These are phyloP conservation scores for Cetradonia linearis DNA, from an alignment of 495 filamentous ascomycete genomes.

Conservation along the genomic window DNA sequence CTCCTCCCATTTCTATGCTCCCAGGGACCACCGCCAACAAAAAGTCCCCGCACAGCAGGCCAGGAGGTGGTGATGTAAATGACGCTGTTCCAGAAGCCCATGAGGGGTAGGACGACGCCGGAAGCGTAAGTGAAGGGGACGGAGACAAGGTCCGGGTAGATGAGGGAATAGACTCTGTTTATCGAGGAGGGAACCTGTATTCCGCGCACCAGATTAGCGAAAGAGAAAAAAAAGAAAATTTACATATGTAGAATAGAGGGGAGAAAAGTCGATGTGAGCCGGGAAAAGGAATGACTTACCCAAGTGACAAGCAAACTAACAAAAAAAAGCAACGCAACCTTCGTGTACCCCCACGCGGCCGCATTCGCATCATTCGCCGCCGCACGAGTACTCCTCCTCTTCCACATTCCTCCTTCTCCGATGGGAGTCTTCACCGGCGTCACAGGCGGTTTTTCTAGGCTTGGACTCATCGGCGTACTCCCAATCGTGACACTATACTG, in stretches of 20 bases:
- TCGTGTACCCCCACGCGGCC: constrained; percentile 64
- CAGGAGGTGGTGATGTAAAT: constrained; percentile 64
- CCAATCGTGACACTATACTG: constrained; percentile 20
- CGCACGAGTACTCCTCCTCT: neutral
- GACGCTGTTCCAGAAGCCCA: constrained; percentile 84
- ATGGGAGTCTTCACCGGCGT: neutral
- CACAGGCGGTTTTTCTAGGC: neutral
- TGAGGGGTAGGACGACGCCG: constrained; percentile 67
- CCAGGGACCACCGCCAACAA: neutral
- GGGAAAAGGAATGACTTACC: constrained; percentile 32
- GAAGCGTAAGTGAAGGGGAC: constrained; percentile 57
- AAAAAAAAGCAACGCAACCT: constrained; percentile 78
- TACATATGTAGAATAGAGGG: neutral
- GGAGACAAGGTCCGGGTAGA: constrained; percentile 42
- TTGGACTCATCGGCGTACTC: constrained; percentile 8
- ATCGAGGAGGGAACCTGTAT: constrained; percentile 62
- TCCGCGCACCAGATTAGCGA: too few relatives aligned
- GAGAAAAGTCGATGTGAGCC: neutral
- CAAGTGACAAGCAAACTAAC: constrained; percentile 71
- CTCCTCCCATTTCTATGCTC: neutral
- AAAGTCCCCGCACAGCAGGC: constrained; percentile 11
- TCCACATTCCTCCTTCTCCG: neutral
- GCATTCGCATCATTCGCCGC: constrained; percentile 27
- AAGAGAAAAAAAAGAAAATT: too few relatives aligned
- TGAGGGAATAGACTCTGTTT: constrained; percentile 64